These are phyloP conservation scores for Aureobasidium sp. DNA, from an alignment of 2,329 filamentous ascomycete genomes.

Conservation along the genomic window DNA sequence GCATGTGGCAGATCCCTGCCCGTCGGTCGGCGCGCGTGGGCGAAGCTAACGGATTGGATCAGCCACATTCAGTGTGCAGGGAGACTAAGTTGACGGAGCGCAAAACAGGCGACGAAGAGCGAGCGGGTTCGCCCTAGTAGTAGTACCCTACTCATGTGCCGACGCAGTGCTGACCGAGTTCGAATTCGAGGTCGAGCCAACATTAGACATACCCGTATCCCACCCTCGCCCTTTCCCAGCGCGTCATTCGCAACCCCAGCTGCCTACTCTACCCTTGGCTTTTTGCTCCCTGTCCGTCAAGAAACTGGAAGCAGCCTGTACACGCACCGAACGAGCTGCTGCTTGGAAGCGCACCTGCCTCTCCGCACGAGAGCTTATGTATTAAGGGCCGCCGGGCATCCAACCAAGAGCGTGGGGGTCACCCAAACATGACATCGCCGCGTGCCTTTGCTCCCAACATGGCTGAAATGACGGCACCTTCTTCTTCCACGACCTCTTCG, in stretches of 20 bases:
- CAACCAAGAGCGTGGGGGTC: slow-evolving; percentile 7
- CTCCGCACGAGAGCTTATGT: neutral
- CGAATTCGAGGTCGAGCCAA: neutral
- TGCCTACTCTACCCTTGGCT: neutral
- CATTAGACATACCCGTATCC: neutral
- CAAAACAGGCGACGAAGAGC: slow-evolving; percentile 3
- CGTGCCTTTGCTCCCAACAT: slow-evolving; percentile 2
- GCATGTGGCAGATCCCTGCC: slow-evolving; percentile 5
- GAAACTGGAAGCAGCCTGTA: neutral
- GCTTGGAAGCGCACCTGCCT: neutral
- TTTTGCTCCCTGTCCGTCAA: neutral
- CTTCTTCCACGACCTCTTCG: slow-evolving; percentile 23
- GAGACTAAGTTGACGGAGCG: neutral
- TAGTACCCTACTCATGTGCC: neutral
- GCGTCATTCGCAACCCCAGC: slow-evolving; percentile 1
- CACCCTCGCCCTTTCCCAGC: neutral
- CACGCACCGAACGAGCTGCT: neutral
- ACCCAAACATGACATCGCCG: slow-evolving; percentile 7
- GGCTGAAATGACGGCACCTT: neutral
- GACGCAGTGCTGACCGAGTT: slow-evolving; percentile 1
- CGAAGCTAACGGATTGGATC: neutral
- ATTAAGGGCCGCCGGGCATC: neutral
- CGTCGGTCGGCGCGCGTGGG: slow-evolving; percentile 1
- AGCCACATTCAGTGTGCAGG: neutral
- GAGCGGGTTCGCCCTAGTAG: neutral